Percentiles rank a stretch among this genome's conserved stretches.
Evolutionary conservation across 164 flowering plant genomes (phyloP).

Genomic region (Annona squamosa): DNA sequence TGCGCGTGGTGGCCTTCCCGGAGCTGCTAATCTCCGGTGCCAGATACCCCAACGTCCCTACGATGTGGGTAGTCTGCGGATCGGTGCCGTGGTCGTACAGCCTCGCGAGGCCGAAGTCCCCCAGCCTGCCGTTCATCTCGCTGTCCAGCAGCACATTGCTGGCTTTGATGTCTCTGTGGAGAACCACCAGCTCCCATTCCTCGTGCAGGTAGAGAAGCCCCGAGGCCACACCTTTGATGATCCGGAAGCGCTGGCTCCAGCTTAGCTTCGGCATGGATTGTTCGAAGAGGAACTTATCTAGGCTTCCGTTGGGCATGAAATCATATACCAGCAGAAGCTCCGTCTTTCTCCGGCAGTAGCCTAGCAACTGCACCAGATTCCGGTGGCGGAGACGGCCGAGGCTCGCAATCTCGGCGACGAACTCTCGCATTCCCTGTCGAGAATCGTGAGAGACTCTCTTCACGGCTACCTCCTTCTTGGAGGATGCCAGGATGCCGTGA

Average conservation of each 20-base stretch:
- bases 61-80: constrained; percentile 7
- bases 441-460: constrained; percentile 25
- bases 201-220: constrained; percentile 14
- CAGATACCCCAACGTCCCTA: constrained; percentile 13
- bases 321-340: constrained; percentile 16
- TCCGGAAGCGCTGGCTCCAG: constrained; percentile 7
- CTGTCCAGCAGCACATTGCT: constrained; percentile 14
- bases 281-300: constrained; percentile 12
- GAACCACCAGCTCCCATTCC: constrained; percentile 10
- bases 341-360: constrained; percentile 10
- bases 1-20: constrained; percentile 2
- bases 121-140: constrained; percentile 10
- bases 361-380: constrained; percentile 13
- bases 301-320: constrained; percentile 14
- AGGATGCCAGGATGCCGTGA: constrained; percentile 8
- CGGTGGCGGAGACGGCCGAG: constrained; percentile 18
- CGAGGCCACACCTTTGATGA: constrained; percentile 10
- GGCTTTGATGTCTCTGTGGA: constrained; percentile 17
- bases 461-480: constrained; percentile 14
- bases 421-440: constrained; percentile 21
- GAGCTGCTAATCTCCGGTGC: constrained; percentile 11
- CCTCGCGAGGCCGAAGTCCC: constrained; percentile 16
- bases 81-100: constrained; percentile 11
- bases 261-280: background rate
- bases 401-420: constrained; percentile 20